Base-by-base conservation (phyloP, 1,284 basidiomycete genomes). In the Cutaneotrichosporon sp. region DNA sequence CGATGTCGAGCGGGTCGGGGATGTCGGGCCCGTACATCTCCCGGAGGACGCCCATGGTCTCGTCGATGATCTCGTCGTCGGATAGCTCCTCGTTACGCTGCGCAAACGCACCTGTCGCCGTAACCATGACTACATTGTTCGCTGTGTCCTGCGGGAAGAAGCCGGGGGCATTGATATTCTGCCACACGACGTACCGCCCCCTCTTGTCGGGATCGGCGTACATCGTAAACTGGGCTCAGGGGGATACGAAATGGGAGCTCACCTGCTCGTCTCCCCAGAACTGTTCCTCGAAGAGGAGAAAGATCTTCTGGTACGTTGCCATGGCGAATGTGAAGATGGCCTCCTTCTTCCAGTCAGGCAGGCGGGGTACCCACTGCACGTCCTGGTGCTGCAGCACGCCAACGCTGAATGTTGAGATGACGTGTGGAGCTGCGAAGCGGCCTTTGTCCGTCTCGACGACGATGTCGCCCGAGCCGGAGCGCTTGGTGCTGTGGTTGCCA, bases 181-280 rank as follows among this genome's bases (percentile, higher is more conserved):
- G 84, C 84, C 84, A 87, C 10, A 85, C 78, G 0, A 82, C 80
- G 71, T 85, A 86, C 12, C 79, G 76, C 7, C 85, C 85, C 16
- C 84, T 80, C 55, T 81, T 77, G 19, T 75, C 67, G 14, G 61
- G 60, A 55, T 83, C 83, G 7, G 85, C 84, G 61, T 85, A 86
- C 12, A 86, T 66, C 7, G 75, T 81, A 71, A 82, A 80, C 83
- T 85, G 54, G 20, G 3, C 26, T 49, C 29, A 54, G 55, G 38
- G 5, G 14, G 3, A 14, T 5, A 20, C 10, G 47, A 24, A 16
- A 39, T 11, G 26, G 7, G 27, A 24, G 29, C 54, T n/a, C 53
- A 82, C 83, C 79, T 86, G 77, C 0, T 82, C 82, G 34, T 82
- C 77, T 54, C 84, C 84, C 84, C 84, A 86, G 65, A 86, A 86